Conservation (phyloP, 768 basidiomycete genomes). For the Asterophora lycoperdoides region DNA sequence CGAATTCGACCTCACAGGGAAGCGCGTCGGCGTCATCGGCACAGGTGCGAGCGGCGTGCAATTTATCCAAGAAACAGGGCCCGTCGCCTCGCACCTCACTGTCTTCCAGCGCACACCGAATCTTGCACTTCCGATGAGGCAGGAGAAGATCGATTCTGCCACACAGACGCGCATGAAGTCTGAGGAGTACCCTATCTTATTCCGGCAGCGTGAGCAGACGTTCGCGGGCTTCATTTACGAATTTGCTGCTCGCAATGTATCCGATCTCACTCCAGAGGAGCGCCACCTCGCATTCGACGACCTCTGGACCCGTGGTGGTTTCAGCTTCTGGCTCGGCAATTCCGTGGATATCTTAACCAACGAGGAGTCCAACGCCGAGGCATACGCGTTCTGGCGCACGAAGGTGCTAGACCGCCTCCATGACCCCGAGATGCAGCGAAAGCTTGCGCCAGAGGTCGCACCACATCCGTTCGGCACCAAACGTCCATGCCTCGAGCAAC, state of each 20-base stretch:
- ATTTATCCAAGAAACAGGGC: slow-evolving; percentile 22
- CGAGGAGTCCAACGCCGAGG: slow-evolving; percentile 18
- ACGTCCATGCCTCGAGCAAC: slow-evolving; percentile 19
- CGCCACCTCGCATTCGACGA: slow-evolving; percentile 19
- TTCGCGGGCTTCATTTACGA: slow-evolving; percentile 17
- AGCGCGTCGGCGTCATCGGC: slow-evolving; percentile 24
- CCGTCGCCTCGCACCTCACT: slow-evolving; percentile 18
- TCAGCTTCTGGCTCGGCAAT: slow-evolving; percentile 17
- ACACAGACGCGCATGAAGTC: slow-evolving; percentile 16
- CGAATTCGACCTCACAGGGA: slow-evolving; percentile 18
- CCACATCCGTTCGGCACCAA: slow-evolving; percentile 25
- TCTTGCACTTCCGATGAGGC: slow-evolving; percentile 20
- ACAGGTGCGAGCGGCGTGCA: slow-evolving; percentile 26
- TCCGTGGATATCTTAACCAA: slow-evolving; percentile 15
- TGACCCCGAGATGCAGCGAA: slow-evolving; percentile 18
- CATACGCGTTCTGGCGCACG: slow-evolving; percentile 23
- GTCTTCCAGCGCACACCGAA: slow-evolving; percentile 28
- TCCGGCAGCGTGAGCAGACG: slow-evolving; percentile 19
- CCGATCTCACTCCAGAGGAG: slow-evolving; percentile 18
- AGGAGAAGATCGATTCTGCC: slow-evolving; percentile 12
- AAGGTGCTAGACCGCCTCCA: slow-evolving; percentile 18
- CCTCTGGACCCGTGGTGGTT: slow-evolving; percentile 20
- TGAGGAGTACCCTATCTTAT: slow-evolving; percentile 17
- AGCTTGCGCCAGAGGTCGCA: slow-evolving; percentile 19
- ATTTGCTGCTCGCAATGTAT: slow-evolving; percentile 8